These are phyloP conservation scores for Lippia alba DNA, from an alignment of 305 asterid genomes.

Conservation along the genomic window DNA sequence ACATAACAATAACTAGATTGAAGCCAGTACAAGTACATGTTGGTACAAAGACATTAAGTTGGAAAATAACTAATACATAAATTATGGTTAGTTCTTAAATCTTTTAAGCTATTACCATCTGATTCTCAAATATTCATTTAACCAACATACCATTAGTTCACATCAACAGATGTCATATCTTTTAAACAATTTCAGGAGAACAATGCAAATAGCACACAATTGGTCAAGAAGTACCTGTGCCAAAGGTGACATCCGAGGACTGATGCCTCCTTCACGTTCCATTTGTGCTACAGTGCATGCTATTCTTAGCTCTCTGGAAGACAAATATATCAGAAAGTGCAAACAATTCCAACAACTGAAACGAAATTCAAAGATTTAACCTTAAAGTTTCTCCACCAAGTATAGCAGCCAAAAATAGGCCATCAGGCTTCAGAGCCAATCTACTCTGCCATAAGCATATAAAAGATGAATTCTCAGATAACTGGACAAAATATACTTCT, in stretches of 20 bases:
- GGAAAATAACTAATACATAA: too few relatives aligned
- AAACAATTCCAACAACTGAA: conserved; percentile 25
- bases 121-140: conserved; percentile 12
- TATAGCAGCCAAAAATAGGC: conserved; percentile 90
- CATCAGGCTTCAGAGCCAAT: conserved; percentile 92
- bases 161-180: not conserved
- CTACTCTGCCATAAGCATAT: conserved; percentile 67
- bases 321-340: conserved; percentile 26
- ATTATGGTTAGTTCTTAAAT: not conserved
- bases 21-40: too few relatives aligned
- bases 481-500: conserved; percentile 11
- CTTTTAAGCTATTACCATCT: not conserved
- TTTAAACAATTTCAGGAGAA: conserved; percentile 7
- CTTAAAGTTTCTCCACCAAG: conserved; percentile 93
- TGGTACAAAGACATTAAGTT: too few relatives aligned
- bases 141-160: conserved; percentile 8
- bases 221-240: conserved; percentile 70
- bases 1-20: too few relatives aligned
- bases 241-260: conserved; percentile 91
- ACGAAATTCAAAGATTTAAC: conserved; percentile 42
- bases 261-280: conserved; percentile 98
- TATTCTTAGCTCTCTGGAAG: conserved; percentile 83
- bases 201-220: not conserved
- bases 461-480: conserved; percentile 28
- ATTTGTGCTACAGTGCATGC: conserved; percentile 94